Evolutionary conservation across 2,329 filamentous ascomycete genomes (phyloP).

Genomic region (Laburnicola sp.): DNA sequence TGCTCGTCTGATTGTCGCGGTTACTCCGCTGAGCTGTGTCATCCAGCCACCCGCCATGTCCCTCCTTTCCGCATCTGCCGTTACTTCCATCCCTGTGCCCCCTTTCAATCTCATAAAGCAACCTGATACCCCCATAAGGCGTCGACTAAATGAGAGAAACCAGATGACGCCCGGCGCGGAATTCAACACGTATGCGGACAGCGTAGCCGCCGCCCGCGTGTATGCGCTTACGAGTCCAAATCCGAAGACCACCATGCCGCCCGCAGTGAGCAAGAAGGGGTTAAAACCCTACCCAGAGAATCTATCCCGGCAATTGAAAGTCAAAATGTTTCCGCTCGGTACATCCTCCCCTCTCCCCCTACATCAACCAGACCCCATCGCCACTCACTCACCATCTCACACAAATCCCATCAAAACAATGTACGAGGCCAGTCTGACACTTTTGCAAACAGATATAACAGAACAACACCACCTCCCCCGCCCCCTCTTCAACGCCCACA

Average conservation of each 20-base stretch:
- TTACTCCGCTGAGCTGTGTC: slow-evolving; percentile 5
- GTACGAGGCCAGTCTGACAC: slow-evolving; percentile 8
- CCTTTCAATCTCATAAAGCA: slow-evolving; percentile 47
- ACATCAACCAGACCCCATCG: not conserved
- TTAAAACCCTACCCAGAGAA: slow-evolving; percentile 47
- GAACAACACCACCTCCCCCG: slow-evolving; percentile 48
- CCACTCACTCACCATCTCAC: too few relatives aligned
- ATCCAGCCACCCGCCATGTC: slow-evolving; percentile 27
- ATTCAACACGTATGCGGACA: slow-evolving; percentile 93
- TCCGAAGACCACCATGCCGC: slow-evolving; percentile 80
- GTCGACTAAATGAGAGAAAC: slow-evolving; percentile 38
- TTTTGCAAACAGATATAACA: slow-evolving; percentile 47
- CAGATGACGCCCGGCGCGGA: slow-evolving; percentile 77
- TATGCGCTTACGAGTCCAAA: slow-evolving; percentile 56
- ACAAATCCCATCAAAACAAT: too few relatives aligned
- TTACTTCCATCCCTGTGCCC: slow-evolving; percentile 31
- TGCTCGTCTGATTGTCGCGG: not conserved
- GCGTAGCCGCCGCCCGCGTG: slow-evolving; percentile 52
- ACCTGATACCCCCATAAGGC: slow-evolving; percentile 37
- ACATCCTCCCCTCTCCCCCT: slow-evolving; percentile 2
- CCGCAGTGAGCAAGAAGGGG: slow-evolving; percentile 48
- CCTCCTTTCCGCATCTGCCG: slow-evolving; percentile 22
- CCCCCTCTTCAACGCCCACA: slow-evolving; percentile 42
- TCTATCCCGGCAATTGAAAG: slow-evolving; percentile 47
- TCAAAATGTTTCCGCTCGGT: slow-evolving; percentile 54